Percentiles rank a stretch among this genome's conserved stretches.
These are phyloP conservation scores for Hawksworthiomyces lignivorus DNA, from an alignment of 2,329 filamentous ascomycete species.

Conservation along the genomic window DNA sequence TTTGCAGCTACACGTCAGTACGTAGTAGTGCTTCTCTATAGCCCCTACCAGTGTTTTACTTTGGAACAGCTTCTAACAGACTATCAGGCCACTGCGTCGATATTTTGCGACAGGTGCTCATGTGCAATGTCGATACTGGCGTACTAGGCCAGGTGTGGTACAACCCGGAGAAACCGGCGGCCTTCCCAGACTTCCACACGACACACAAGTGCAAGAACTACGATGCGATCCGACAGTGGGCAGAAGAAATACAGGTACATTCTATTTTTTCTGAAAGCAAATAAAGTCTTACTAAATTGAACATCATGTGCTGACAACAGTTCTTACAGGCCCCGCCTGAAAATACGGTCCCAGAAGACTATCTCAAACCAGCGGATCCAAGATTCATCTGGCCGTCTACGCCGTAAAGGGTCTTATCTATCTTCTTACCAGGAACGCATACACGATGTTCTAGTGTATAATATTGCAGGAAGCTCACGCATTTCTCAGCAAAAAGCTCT, in stretches of 20 bases:
- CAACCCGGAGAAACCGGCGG: slow-evolving; percentile 32
- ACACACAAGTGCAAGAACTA: slow-evolving; percentile 42
- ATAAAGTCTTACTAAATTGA: too few relatives aligned
- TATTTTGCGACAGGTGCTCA: slow-evolving; percentile 52
- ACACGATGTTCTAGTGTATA: too few relatives aligned
- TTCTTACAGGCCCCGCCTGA: slow-evolving; percentile 20
- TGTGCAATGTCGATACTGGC: slow-evolving; percentile 54
- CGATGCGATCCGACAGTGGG: slow-evolving; percentile 35
- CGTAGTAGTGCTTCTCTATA: slow-evolving; percentile 20
- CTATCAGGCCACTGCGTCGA: slow-evolving; percentile 52
- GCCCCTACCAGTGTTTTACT: too few relatives aligned
- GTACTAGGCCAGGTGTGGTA: slow-evolving; percentile 56
- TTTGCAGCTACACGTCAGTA: slow-evolving; percentile 49
- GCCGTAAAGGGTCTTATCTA: too few relatives aligned
- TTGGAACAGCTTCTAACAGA: too few relatives aligned
- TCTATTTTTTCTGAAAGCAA: too few relatives aligned
- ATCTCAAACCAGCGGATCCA: slow-evolving; percentile 13
- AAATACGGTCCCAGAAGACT: slow-evolving; percentile 16
- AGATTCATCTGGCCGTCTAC: slow-evolving; percentile 12
- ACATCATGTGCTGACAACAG: too few relatives aligned
- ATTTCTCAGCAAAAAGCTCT: too few relatives aligned
- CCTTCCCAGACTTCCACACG: slow-evolving; percentile 57
- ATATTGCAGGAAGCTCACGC: too few relatives aligned
- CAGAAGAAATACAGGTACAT: slow-evolving; percentile 44
- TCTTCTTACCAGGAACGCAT: too few relatives aligned